phyloP scores from a whole-genome alignment of 129 eudicot genomes.

The Gnaphalium uliginosum region DNA sequence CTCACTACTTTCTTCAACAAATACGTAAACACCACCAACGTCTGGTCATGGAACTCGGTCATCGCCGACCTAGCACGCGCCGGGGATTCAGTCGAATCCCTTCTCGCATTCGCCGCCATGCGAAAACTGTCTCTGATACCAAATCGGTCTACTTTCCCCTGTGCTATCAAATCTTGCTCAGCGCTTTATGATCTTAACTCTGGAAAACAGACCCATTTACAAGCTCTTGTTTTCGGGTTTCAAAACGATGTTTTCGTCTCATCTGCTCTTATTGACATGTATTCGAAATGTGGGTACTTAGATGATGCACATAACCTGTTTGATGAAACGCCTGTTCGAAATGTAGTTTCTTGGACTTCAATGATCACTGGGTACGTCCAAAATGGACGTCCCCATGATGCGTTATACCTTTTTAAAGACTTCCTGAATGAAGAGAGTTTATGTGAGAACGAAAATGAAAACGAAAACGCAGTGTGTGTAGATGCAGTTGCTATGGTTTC shows the following conservation, averaged over 20 bases:
- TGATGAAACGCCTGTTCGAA: slow-evolving; percentile 47
- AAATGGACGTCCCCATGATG: slow-evolving; percentile 35
- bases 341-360: slow-evolving; percentile 63
- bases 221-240: slow-evolving; percentile 40
- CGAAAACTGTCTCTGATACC: slow-evolving; percentile 42
- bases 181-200: slow-evolving; percentile 37
- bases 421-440: slow-evolving; percentile 28
- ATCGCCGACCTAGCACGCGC: slow-evolving; percentile 43
- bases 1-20: slow-evolving; percentile 43
- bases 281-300: slow-evolving; percentile 46
- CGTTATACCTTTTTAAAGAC: slow-evolving; percentile 37
- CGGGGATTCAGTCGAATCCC: slow-evolving; percentile 44
- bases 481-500: slow-evolving; percentile 46
- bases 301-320: slow-evolving; percentile 50
- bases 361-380: slow-evolving; percentile 54
- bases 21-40: slow-evolving; percentile 40
- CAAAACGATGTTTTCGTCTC: slow-evolving; percentile 39
- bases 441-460: slow-evolving; percentile 5
- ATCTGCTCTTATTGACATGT: slow-evolving; percentile 49
- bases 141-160: slow-evolving; percentile 46
- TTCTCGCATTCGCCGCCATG: slow-evolving; percentile 46
- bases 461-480: slow-evolving; percentile 8
- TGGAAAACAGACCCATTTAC: slow-evolving; percentile 38
- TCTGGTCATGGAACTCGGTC: slow-evolving; percentile 46
- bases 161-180: slow-evolving; percentile 41